Base-by-base conservation (phyloP, 108 stramenopile species). In the Skeletonema tropicum region DNA sequence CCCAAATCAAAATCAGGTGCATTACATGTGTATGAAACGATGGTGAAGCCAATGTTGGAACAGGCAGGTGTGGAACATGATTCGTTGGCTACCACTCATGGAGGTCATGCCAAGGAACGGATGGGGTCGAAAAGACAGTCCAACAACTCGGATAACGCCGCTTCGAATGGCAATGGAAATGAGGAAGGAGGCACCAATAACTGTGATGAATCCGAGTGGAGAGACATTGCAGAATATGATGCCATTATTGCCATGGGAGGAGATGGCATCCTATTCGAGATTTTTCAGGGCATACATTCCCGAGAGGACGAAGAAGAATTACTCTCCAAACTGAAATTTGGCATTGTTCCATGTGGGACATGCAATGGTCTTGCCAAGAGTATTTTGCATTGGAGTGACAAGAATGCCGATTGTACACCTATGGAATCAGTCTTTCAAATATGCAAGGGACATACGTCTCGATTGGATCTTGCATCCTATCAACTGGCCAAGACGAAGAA, bases 251-350 rank as follows among this genome's bases (percentile, higher is more conserved):
- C 86, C 48, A 73, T 96, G 73, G 93, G 96, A 17, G 96, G 96
- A 38, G 96, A 96, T 76, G 96, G 96, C 2, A 84, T 87, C 14
- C 55, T 96, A n/a, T 89, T 84, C 60, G 92, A 94, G 78, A 83
- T 91, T 29, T 49, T 94, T 63, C 89, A 94, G 62, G 96, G 92
- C 5, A 79, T 93, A 33, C 77, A 80, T 23, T 39, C 64, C 39
- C 82, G 90, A 33, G 3, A 59, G 9, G 90, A 93, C 23, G 77
- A 70, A 25, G 60, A 62, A 38, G 21, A 32, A 33, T 42, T 92
- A 8, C 42, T 89, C 30, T 33, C 60, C 11, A 77, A 73, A 15
- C 49, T 96, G 21, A 84, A 85, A 52, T 74, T 94, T 48, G 96
- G 93, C 5, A 79, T 89, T 21, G 79, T 96, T 38, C 88, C 87